Evolutionary conservation across 495 filamentous ascomycete species (phyloP), one percentile per base, ranked within the genome.

Genomic region (Neohortaea acidophila): DNA sequence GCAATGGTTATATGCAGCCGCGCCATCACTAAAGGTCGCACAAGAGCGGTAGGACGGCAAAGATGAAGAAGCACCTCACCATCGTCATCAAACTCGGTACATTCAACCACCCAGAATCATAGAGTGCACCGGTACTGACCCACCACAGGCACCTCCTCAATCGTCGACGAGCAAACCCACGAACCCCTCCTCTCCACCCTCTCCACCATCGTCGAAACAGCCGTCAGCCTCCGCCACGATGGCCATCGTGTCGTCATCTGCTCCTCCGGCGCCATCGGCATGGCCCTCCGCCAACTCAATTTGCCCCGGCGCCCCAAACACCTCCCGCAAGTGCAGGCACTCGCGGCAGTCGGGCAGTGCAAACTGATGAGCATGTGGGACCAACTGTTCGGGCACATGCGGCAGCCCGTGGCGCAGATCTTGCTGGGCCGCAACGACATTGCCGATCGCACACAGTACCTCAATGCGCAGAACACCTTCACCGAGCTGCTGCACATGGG

Each of bases 381-480:
- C 54, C 79, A 77, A 38, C 62, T 94, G 17, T 97, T 97, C 54
- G 73, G 64, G 9, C 84, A 94, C 60, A 67, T 93, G 9, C 64
- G 73, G 36, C 81, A 94, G 52, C 86, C 89, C 2, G 80, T 97
- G 43, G 84, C 86, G 20, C 89, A 97, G 56, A 86, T 97, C 45
- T 63, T 97, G 24, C 64, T 97, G 35, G 96, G 89, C n/a, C 71
- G 89, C 55, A 96, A 82, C 53, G 89, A 97, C 53, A 94, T 97
- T 60, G 82, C 85, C 3, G 86, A 97, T 79, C 74, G 82, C 43
- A 89, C 85, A 24, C 78, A 93, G 71, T 97, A 96, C 60, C 68
- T 84, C 44, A 96, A 96, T 62, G 89, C 89, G 1, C 82, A 91
- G 60, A 94, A 92, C 51, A 94, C 89, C 1, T 77, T 97, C 45